Percentiles rank a stretch among this genome's conserved stretches.
phyloP scores from a whole-genome alignment of 2,329 filamentous ascomycete species.

The Colletotrichum costaricense region DNA sequence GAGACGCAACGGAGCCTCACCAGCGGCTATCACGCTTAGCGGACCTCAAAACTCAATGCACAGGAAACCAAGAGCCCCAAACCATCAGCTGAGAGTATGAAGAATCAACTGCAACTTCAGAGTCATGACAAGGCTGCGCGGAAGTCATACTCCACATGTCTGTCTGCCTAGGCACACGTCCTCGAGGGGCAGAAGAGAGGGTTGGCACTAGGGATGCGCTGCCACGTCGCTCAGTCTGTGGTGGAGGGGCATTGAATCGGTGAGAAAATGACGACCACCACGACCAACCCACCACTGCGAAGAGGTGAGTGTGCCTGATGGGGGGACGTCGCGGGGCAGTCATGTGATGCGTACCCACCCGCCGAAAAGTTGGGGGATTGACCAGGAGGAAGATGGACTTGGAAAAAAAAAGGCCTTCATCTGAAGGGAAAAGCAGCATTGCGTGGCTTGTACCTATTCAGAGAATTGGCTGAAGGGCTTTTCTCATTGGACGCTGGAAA shows the following conservation, averaged over 20 bases:
- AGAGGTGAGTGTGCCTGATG: conserved; percentile 4
- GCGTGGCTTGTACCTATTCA: background rate
- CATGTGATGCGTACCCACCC: conserved; percentile 28
- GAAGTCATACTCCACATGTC: background rate
- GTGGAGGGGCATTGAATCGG: conserved; percentile 4
- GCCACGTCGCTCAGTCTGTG: conserved; percentile 32
- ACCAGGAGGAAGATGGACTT: conserved; percentile 1
- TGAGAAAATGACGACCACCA: background rate
- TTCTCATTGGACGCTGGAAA: conserved; percentile 2
- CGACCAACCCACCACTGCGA: background rate
- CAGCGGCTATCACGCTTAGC: background rate
- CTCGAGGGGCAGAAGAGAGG: background rate
- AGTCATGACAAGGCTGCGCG: background rate
- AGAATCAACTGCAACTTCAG: background rate
- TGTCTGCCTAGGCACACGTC: conserved; percentile 11
- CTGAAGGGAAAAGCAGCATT: background rate
- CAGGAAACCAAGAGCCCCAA: background rate
- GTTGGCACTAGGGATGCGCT: conserved; percentile 27
- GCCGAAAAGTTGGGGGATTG: conserved; percentile 1
- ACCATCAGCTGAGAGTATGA: background rate
- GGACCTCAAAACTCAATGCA: background rate
- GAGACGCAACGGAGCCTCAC: background rate
- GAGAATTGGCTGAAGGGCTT: background rate
- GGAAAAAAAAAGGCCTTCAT: background rate
- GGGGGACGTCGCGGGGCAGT: conserved; percentile 31